Base-by-base conservation (phyloP, 371 early-diverging fungal species). In the Rhizopus arrhizus region DNA sequence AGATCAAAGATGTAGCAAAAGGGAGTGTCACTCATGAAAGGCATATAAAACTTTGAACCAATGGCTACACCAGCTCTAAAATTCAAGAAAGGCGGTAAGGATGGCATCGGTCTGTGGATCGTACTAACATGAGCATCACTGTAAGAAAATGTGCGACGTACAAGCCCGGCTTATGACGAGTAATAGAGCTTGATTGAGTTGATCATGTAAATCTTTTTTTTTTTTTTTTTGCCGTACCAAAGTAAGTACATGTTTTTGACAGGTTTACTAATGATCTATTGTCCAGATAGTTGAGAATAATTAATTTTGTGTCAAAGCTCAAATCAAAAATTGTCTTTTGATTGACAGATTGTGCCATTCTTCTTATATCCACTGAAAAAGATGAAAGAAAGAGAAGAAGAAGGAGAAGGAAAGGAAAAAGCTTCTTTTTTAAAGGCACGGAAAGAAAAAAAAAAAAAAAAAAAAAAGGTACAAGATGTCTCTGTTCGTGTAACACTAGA, bases 1-100 rank as follows among this genome's bases (percentile, higher is more conserved):
- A 73, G 43, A 58, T 73, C 68, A 59, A 65, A 62, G 8, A 48
- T 38, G 28, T 67, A 70, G 34, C 74, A 73, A 28, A 59, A 33
- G 5, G 68, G 63, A 10, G 35, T 59, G 4, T 64, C 67, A 13
- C 58, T 51, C 15, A 70, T 70, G 29, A 67, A 61, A 4, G 74
- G 70, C 36, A 73, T 36, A 38, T 73, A 70, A n/a, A 73, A 67
- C 12, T 46, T 61, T 5, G 58, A 43, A 5, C 65, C 70, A 0
- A 70, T 58, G 3, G 62, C 34, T 7, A 49, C 62, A 1, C 74
- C 74, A 3, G 65, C 67, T 49, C 69, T 57, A 10, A 61, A 69
- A 42, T 61, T 69, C 2, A 69, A 22, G 31, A 58, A 64, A 3
- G 60, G 59, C 3, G 61, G 57, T 10, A 35, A 33, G 28, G 48